Conservation (phyloP, 2,329 filamentous ascomycete genomes). For the Aspergillus ochraceus region DNA sequence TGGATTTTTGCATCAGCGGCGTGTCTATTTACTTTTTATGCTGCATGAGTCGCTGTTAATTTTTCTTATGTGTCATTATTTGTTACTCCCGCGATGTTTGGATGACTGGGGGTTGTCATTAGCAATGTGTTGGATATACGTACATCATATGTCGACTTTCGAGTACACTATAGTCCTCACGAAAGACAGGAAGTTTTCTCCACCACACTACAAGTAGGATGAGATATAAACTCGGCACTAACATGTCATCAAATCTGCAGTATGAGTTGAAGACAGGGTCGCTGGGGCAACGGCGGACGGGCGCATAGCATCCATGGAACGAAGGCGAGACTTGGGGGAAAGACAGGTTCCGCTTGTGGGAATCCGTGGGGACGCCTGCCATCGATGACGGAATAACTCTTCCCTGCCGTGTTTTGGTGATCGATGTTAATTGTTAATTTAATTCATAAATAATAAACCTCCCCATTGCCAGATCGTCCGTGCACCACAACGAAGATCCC, state of each 20-base stretch:
- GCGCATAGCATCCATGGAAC: constrained; percentile 11
- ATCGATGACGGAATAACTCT: constrained; percentile 6
- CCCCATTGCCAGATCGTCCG: not conserved
- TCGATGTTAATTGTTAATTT: not conserved
- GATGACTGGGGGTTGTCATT: not conserved
- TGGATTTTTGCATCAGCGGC: not conserved
- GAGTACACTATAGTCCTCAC: too few relatives aligned
- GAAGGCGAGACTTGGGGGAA: not conserved
- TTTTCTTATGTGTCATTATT: not conserved
- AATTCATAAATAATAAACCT: not conserved
- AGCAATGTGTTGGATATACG: too few relatives aligned
- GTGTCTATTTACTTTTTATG: not conserved
- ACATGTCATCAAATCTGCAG: not conserved
- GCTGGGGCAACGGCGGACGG: constrained; percentile 16
- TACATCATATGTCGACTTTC: too few relatives aligned
- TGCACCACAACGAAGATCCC: not conserved
- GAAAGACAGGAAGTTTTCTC: too few relatives aligned
- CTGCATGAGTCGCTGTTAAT: not conserved
- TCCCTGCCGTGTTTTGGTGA: not conserved
- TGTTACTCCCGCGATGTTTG: not conserved
- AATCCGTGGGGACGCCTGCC: constrained; percentile 5
- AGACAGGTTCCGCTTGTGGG: constrained; percentile 3
- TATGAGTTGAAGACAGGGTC: not conserved
- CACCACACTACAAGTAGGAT: not conserved
- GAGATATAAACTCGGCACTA: not conserved